Percentiles rank a stretch among this genome's conserved stretches.
These are phyloP conservation scores for Pleurotus pulmonarius DNA, from an alignment of 768 basidiomycete genomes.

Conservation along the genomic window DNA sequence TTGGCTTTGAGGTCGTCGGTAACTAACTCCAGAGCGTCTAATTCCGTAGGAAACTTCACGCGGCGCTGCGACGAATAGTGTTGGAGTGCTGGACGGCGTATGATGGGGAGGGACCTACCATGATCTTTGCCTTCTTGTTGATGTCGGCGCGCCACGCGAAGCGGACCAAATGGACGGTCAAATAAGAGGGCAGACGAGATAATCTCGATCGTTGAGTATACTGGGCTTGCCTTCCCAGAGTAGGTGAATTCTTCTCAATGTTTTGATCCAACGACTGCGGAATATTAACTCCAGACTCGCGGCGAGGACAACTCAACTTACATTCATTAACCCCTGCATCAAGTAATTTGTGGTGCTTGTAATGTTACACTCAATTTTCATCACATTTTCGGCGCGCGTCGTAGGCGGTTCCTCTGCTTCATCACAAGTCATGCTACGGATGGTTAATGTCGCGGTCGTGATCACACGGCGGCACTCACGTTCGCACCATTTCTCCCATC, in stretches of 20 bases:
- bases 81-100: too few species aligned
- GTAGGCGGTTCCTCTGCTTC: constrained; percentile 80
- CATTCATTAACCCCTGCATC: constrained; percentile 79
- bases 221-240: constrained; percentile 73
- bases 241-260: constrained; percentile 80
- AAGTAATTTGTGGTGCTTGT: constrained; percentile 83
- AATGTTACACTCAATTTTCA: constrained; percentile 95
- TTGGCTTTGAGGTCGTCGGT: constrained; percentile 76
- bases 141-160: constrained; percentile 95
- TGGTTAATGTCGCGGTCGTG: background rate
- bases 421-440: constrained; percentile 66
- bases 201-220: constrained; percentile 83
- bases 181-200: constrained; percentile 78
- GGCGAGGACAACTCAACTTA: constrained; percentile 21
- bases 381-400: constrained; percentile 62
- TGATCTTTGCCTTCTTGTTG: constrained; percentile 91
- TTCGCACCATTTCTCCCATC: constrained; percentile 73
- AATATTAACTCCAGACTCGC: background rate
- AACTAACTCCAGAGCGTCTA: constrained; percentile 79
- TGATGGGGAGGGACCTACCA: constrained; percentile 47
- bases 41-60: constrained; percentile 90
- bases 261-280: constrained; percentile 79
- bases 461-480: constrained; percentile 31
- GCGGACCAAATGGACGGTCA: constrained; percentile 92
- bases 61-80: constrained; percentile 48